phyloP scores from a whole-genome alignment of 2,329 filamentous ascomycete genomes.

The Colletotrichum salicis region DNA sequence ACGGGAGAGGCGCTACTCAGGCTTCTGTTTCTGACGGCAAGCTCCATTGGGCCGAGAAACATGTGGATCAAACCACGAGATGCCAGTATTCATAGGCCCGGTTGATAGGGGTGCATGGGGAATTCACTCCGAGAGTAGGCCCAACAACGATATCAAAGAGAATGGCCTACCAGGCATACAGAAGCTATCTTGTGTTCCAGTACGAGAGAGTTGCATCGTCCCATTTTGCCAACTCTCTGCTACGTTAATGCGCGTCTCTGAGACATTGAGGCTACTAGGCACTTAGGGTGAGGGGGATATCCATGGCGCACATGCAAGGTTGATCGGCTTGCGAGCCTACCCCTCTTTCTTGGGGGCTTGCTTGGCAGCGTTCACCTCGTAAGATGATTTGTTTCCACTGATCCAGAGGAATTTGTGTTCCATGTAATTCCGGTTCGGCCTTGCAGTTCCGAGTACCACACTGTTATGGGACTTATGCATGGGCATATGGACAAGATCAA shows the following conservation, averaged over 20 bases:
- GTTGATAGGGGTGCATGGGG: neutral
- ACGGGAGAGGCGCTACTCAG: constrained; percentile 6
- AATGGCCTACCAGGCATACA: neutral
- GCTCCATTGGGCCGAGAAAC: constrained; percentile 7
- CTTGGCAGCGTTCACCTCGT: constrained; percentile 4
- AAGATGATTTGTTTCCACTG: constrained; percentile 6
- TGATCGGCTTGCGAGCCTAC: neutral
- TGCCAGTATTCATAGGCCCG: neutral
- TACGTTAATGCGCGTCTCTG: neutral
- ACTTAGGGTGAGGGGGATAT: neutral
- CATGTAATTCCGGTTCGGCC: neutral
- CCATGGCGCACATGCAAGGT: neutral
- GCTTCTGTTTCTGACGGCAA: neutral
- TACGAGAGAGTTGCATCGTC: neutral
- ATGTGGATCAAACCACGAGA: neutral
- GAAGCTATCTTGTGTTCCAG: neutral
- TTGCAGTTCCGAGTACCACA: neutral
- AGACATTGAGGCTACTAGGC: neutral
- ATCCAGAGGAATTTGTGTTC: neutral
- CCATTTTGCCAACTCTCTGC: constrained; percentile 1
- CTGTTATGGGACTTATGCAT: constrained; percentile 1
- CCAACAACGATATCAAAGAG: neutral
- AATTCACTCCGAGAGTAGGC: neutral
- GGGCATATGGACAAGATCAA: neutral
- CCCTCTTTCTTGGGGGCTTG: neutral